Conservation (phyloP, 2,329 filamentous ascomycete species). For the Pyrenochaeta sp. region DNA sequence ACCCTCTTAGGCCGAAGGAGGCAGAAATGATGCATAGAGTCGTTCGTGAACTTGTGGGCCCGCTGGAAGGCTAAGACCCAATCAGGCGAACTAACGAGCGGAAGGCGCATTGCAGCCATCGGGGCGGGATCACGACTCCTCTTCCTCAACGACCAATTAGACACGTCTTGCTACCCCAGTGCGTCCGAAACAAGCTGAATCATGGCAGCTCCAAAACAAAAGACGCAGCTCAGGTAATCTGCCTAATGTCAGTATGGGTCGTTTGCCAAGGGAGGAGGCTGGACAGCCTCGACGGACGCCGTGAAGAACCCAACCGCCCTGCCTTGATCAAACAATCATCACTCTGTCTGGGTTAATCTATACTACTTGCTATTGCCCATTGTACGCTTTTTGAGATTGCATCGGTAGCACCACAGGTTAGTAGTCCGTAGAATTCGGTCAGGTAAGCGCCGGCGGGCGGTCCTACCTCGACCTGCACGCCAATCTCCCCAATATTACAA, state of each 20-base stretch:
- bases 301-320: conserved; percentile 5
- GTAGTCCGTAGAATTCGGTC: conserved; percentile 12
- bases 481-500: background rate
- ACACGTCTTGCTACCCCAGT: conserved; percentile 26
- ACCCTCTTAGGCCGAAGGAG: background rate
- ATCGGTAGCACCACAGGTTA: conserved; percentile 19
- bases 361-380: conserved; percentile 4
- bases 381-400: conserved; percentile 14
- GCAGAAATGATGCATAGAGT: background rate
- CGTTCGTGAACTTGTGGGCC: background rate
- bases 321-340: conserved; percentile 5
- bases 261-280: conserved; percentile 42
- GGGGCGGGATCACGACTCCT: conserved; percentile 30
- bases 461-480: conserved; percentile 15
- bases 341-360: conserved; percentile 5
- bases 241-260: conserved; percentile 45
- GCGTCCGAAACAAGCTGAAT: conserved; percentile 35
- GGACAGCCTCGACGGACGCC: conserved; percentile 15
- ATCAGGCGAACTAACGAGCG: conserved; percentile 22
- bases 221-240: conserved; percentile 42
- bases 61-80: conserved; percentile 19
- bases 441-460: conserved; percentile 15
- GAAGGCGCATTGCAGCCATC: conserved; percentile 25
- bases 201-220: conserved; percentile 25
- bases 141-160: conserved; percentile 43